phyloP scores from a whole-genome alignment of 495 filamentous ascomycete species.

The Tuber aestivum region DNA sequence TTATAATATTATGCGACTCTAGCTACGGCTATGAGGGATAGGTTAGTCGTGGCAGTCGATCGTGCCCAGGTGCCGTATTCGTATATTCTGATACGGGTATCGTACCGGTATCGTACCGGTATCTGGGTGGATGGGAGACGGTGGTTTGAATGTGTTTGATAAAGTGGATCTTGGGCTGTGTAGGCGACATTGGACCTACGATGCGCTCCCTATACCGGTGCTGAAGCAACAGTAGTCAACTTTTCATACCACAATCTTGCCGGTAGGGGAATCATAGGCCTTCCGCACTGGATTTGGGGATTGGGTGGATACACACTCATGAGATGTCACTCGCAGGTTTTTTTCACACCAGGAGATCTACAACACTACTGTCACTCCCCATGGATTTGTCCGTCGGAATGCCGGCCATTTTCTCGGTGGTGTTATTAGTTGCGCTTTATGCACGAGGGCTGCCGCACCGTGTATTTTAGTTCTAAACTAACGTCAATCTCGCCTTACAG shows the following conservation, averaged over 20 bases:
- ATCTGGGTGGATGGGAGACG: neutral
- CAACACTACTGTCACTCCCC: neutral
- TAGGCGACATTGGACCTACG: neutral
- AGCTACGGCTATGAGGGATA: neutral
- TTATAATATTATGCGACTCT: neutral
- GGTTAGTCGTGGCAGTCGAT: neutral
- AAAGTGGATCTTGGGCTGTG: neutral
- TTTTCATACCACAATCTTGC: neutral
- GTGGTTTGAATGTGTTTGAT: neutral
- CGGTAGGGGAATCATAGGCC: neutral
- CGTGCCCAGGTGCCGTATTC: neutral
- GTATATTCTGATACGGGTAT: neutral
- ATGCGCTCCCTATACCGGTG: neutral
- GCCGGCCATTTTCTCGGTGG: neutral
- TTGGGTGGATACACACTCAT: neutral
- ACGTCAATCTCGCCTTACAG: neutral
- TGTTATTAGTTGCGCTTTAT: neutral
- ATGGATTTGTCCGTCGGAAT: neutral
- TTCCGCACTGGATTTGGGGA: neutral
- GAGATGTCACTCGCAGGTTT: neutral
- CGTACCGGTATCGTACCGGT: no score
- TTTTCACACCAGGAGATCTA: neutral
- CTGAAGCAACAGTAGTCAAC: neutral
- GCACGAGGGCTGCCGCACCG: neutral
- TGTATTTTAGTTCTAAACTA: neutral